Evolutionary conservation across 2,329 filamentous ascomycete species (phyloP), one percentile per base, ranked within the genome.

Genomic region (Phyllosticta citriasiana): DNA sequence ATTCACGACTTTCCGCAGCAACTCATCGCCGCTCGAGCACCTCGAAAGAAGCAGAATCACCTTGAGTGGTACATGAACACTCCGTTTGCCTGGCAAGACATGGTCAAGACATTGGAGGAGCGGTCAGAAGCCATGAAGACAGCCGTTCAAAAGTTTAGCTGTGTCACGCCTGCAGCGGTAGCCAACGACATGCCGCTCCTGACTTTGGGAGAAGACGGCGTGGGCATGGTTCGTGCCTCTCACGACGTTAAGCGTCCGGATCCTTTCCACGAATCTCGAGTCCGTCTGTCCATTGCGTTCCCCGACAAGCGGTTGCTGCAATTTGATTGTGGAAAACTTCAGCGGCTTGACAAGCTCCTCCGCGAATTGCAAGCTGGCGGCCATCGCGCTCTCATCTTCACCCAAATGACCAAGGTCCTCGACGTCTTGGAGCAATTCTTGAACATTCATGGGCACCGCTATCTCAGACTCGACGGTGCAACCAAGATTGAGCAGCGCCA

Each of bases 401-500:
- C 95, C 0, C 94, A 99, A 71, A 99, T 99, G 94, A 97, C 94
- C 55, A 96, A 96, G 73, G 94, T 97, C 54, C 82, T 99, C 19
- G 93, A 99, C 72, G 96, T 99, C 60, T 81, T 99, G 2, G 94
- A 99, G 73, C 91, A 94, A 67, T 99, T 99, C 71, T 84, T 99
- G 67, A 97, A 97, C 71, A 97, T 99, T 57, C 93, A 99, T 69
- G 93, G 93, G 0, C 90, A 97, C 77, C 94, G 95, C 61, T 99
- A 99, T 71, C 83, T 99, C 19, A 91, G 94, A 22, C 83, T 99
- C 4, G 94, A 99, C 71, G 94, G 94, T n/a, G 88, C 91, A 5
- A 97, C 94, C 24, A 96, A 96, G 71, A 88, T 97, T 14, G 94
- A 99, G 73, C 90, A 96, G 70, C 88, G 94, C 5, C 94, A 97